Evolutionary conservation across 176 grass and related monocot genomes (phyloP).

Genomic region (Cocos nucifera): DNA sequence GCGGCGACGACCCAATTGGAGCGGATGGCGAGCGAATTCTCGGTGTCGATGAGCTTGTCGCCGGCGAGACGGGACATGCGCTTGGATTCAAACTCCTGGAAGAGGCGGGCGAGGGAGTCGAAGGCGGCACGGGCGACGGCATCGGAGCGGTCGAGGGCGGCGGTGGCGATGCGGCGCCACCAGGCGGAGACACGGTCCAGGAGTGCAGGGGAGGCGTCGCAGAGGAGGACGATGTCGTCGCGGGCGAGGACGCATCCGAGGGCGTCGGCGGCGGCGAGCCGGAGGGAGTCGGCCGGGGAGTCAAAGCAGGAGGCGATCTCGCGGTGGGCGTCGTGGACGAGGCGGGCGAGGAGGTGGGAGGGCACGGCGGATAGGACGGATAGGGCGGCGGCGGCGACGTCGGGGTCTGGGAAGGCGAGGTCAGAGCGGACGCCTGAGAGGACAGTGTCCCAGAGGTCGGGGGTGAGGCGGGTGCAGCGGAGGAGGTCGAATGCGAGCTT

Average conservation of each 20-base stretch:
- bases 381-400: slow-evolving; percentile 73
- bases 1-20: slow-evolving; percentile 79
- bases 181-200: slow-evolving; percentile 68
- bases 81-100: slow-evolving; percentile 90
- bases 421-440: slow-evolving; percentile 58
- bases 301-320: slow-evolving; percentile 19
- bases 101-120: slow-evolving; percentile 65
- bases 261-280: slow-evolving; percentile 11
- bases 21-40: slow-evolving; percentile 73
- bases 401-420: slow-evolving; percentile 86
- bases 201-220: slow-evolving; percentile 61
- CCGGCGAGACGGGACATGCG: slow-evolving; percentile 88
- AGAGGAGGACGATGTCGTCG: slow-evolving; percentile 41
- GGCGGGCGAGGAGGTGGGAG: slow-evolving; percentile 60
- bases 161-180: slow-evolving; percentile 68
- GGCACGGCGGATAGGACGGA: slow-evolving; percentile 77
- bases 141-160: slow-evolving; percentile 63
- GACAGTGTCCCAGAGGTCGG: slow-evolving; percentile 68
- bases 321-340: slow-evolving; percentile 62
- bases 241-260: slow-evolving; percentile 18
- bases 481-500: slow-evolving; percentile 90
- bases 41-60: slow-evolving; percentile 90
- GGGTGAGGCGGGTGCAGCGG: slow-evolving; percentile 59
- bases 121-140: slow-evolving; percentile 62
- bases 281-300: slow-evolving; percentile 10